Evolutionary conservation across 805 yeast species (phyloP), one percentile per base, ranked within the genome.

Genomic region (Starmerella tilneyi): DNA sequence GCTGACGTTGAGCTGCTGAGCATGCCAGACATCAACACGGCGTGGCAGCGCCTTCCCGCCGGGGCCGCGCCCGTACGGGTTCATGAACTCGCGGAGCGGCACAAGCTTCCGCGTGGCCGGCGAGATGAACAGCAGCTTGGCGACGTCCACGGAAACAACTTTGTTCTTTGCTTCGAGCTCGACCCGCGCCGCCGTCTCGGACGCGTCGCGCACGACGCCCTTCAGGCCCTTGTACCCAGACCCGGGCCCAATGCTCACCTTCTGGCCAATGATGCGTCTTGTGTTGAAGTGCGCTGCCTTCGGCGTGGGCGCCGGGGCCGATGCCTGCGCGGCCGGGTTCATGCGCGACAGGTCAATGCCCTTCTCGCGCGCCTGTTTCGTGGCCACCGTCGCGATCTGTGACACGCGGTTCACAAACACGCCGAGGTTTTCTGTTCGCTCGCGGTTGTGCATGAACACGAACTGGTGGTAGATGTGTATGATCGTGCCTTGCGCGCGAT

Each of bases 81-180:
- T n/a, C 67, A 84, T 72, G 55, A 84, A 81, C 52, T 85, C 83
- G 55, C 81, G 80, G 60, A 84, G 85, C 16, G 94, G 81, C 47
- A 84, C 73, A 52, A 72, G 78, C 28, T 47, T 44, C 31, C 61
- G 60, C 38, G 85, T 85, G 42, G 74, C 67, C 46, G 76, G 78
- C 40, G 81, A 75, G 45, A 73, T 74, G 57, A 85, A 89, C 52
- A 84, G 74, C 57, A 92, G 71, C 59, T 80, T 84, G 27, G 75
- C 72, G 59, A 88, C 88, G 56, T 78, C 80, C 27, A 92, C 83
- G 47, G 89, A 84, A 50, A 88, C 78, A 48, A 82, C 83, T 62
- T 89, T 92, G 59, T 80, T 79, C 54, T 88, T 88, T 22, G 96
- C 84, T 63, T 92, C 97, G 52, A 92, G 72, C 66, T 92, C 98